These are phyloP conservation scores for Solanum microdontum DNA, from an alignment of 257 asterid species.

Conservation along the genomic window DNA sequence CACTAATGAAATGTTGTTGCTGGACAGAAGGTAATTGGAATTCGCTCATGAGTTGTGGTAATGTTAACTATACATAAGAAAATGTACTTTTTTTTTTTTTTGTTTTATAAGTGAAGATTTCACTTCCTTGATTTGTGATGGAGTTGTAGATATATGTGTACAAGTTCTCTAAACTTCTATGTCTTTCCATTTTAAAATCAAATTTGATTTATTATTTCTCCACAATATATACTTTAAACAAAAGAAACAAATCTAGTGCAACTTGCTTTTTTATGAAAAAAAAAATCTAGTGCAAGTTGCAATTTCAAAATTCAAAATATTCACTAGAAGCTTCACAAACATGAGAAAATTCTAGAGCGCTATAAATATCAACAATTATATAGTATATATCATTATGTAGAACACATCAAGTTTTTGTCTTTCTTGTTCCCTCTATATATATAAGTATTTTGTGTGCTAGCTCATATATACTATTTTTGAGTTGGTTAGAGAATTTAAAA, in stretches of 20 bases:
- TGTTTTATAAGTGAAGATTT: neutral
- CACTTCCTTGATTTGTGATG: neutral
- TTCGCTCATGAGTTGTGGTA: neutral
- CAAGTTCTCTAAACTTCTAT: neutral
- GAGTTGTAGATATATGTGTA: neutral
- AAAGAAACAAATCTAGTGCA: neutral
- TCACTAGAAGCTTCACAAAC: slow-evolving; percentile 11
- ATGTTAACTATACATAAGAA: neutral
- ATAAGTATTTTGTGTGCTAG: neutral
- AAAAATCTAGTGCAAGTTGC: neutral
- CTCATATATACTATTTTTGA: neutral
- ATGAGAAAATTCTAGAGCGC: slow-evolving; percentile 6
- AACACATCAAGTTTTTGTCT: neutral
- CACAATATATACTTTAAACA: neutral
- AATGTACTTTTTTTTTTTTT: neutral
- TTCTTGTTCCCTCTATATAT: neutral
- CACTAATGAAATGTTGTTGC: neutral
- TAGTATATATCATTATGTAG: neutral
- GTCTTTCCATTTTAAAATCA: neutral
- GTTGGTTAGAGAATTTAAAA: neutral
- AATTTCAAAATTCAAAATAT: neutral
- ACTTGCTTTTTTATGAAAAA: neutral
- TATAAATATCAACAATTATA: neutral
- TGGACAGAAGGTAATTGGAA: neutral
- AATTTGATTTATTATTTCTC: neutral